A percentile compares a stretch with the other conserved stretches of the same genome.
These are phyloP conservation scores for Elsinoe australis DNA, from an alignment of 2,329 filamentous ascomycete species.

Conservation along the genomic window DNA sequence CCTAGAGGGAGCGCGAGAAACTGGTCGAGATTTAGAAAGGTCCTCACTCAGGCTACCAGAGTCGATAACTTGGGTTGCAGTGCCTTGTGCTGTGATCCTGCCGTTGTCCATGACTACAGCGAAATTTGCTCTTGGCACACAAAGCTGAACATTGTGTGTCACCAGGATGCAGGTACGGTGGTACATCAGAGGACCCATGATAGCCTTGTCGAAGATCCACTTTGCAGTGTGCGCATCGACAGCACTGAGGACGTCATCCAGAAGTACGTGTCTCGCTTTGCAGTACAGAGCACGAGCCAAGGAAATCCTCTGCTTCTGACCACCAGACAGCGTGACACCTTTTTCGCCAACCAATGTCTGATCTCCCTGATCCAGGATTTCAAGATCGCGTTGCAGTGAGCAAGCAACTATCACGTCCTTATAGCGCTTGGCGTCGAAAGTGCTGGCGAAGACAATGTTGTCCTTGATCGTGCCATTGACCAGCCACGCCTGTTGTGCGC, in stretches of 20 bases:
- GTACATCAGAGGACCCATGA: conserved; percentile 81
- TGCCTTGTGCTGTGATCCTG: conserved; percentile 67
- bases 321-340: conserved; percentile 90
- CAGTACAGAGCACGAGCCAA: conserved; percentile 96
- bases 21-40: conserved; percentile 57
- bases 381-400: conserved; percentile 79
- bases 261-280: conserved; percentile 77
- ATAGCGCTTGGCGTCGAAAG: conserved; percentile 72
- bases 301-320: conserved; percentile 95
- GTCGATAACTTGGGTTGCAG: conserved; percentile 66
- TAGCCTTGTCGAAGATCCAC: conserved; percentile 93
- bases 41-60: conserved; percentile 89
- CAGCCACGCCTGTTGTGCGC: conserved; percentile 93
- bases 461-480: conserved; percentile 93
- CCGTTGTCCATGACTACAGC: conserved; percentile 86
- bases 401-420: conserved; percentile 83
- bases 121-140: conserved; percentile 69
- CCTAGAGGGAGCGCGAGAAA: conserved; percentile 62
- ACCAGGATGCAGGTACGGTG: conserved; percentile 88
- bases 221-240: conserved; percentile 97
- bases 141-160: conserved; percentile 89
- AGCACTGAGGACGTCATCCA: conserved; percentile 93
- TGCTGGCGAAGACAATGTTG: conserved; percentile 85
- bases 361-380: conserved; percentile 87
- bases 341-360: conserved; percentile 94